phyloP scores from a whole-genome alignment of 352 stramenopile species.

The Globisporangium echinulatum region DNA sequence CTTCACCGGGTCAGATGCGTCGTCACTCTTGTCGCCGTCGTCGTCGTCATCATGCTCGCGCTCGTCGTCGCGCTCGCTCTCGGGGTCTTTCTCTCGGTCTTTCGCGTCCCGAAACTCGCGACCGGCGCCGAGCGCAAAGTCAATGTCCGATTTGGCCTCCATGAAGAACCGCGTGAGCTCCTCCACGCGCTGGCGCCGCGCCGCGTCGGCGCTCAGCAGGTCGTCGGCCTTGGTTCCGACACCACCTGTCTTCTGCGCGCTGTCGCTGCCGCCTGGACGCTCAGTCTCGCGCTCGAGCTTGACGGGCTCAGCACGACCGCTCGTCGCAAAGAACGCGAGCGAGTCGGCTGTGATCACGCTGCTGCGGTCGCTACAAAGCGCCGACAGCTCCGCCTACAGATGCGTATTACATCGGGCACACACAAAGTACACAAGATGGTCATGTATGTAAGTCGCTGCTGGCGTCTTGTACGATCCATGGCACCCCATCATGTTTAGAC shows the following conservation, averaged over 20 bases:
- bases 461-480: too few species aligned
- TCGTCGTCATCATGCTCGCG: constrained; percentile 63
- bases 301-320: constrained; percentile 53
- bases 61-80: constrained; percentile 64
- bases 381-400: constrained; percentile 48
- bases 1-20: constrained; percentile 41
- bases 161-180: constrained; percentile 87
- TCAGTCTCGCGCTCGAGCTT: constrained; percentile 70
- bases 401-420: not conserved
- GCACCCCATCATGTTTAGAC: too few species aligned
- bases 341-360: constrained; percentile 73
- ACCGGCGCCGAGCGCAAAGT: constrained; percentile 73
- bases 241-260: constrained; percentile 17
- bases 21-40: constrained; percentile 33
- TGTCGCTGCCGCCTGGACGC: constrained; percentile 13
- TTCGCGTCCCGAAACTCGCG: constrained; percentile 64
- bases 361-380: constrained; percentile 66
- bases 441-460: too few species aligned
- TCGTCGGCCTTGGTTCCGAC: constrained; percentile 31
- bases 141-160: constrained; percentile 87
- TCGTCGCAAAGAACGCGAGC: constrained; percentile 56
- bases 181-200: constrained; percentile 73
- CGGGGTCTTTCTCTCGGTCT: constrained; percentile 41
- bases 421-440: not conserved
- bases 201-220: constrained; percentile 66